A percentile compares a stretch with the other conserved stretches of the same genome.
phyloP scores from a whole-genome alignment of 164 flowering plant species.

The Berberis vulgaris region DNA sequence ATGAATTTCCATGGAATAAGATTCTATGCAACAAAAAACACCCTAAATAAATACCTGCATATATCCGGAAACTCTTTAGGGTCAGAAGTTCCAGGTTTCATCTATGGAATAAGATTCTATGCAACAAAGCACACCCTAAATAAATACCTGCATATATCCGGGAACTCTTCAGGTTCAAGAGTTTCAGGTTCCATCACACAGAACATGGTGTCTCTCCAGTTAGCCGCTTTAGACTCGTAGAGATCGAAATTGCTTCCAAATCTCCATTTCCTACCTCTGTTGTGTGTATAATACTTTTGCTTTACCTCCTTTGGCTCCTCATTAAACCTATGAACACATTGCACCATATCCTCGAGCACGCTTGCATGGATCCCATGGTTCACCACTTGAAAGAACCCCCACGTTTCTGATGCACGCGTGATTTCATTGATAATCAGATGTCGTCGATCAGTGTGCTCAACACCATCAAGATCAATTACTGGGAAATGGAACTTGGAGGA shows the following conservation, averaged over 20 bases:
- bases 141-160: background rate
- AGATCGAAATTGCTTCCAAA: slow-evolving; percentile 3
- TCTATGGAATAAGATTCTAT: too few species aligned
- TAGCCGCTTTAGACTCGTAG: background rate
- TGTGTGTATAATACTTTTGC: background rate
- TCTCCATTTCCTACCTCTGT: background rate
- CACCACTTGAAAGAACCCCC: slow-evolving; percentile 1
- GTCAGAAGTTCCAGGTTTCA: background rate
- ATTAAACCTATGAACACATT: background rate
- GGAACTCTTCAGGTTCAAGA: background rate
- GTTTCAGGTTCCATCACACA: background rate
- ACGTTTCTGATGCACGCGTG: background rate
- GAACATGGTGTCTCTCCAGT: slow-evolving; percentile 1
- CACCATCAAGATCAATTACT: background rate
- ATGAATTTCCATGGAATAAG: too few species aligned
- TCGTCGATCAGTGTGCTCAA: background rate
- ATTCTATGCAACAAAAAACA: too few species aligned
- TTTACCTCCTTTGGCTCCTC: background rate
- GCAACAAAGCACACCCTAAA: too few species aligned
- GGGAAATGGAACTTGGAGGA: background rate
- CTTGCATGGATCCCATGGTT: background rate
- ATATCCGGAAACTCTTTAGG: background rate
- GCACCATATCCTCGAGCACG: background rate
- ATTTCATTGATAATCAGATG: background rate
- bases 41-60: background rate